Percentiles rank a stretch among this genome's conserved stretches.
Conservation (phyloP, 2,329 filamentous ascomycete species). For the Didymella glomerata region DNA sequence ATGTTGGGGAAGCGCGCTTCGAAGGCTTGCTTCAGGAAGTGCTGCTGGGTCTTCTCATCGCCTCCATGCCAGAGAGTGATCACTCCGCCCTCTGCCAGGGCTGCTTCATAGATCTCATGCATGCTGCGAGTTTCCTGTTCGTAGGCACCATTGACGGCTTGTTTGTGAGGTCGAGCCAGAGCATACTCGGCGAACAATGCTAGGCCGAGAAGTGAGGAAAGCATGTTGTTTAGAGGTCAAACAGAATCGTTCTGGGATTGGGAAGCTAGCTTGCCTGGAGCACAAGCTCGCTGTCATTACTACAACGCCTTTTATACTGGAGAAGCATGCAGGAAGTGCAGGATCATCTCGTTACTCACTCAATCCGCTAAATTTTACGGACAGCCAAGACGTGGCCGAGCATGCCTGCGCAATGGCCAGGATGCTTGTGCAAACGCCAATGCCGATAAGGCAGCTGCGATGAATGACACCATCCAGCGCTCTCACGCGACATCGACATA, state of each 20-base stretch:
- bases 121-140: conserved; percentile 56
- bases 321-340: background rate
- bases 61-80: conserved; percentile 61
- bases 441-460: background rate
- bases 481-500: background rate
- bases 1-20: conserved; percentile 60
- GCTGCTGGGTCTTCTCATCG: conserved; percentile 55
- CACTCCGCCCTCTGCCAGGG: conserved; percentile 57
- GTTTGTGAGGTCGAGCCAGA: conserved; percentile 3
- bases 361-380: conserved; percentile 1
- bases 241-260: background rate
- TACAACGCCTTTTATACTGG: background rate
- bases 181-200: conserved; percentile 1
- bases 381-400: background rate
- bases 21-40: conserved; percentile 55
- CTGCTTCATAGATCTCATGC: conserved; percentile 61
- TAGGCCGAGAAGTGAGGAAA: conserved; percentile 3
- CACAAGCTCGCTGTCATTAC: background rate
- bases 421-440: background rate
- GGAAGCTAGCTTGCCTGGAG: background rate
- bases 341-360: conserved; percentile 2
- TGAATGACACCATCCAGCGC: background rate
- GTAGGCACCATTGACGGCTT: background rate
- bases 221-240: conserved; percentile 1
- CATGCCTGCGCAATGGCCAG: background rate